These are phyloP conservation scores for Calonectria pseudoturangicola DNA, from an alignment of 2,329 filamentous ascomycete species.

Conservation along the genomic window DNA sequence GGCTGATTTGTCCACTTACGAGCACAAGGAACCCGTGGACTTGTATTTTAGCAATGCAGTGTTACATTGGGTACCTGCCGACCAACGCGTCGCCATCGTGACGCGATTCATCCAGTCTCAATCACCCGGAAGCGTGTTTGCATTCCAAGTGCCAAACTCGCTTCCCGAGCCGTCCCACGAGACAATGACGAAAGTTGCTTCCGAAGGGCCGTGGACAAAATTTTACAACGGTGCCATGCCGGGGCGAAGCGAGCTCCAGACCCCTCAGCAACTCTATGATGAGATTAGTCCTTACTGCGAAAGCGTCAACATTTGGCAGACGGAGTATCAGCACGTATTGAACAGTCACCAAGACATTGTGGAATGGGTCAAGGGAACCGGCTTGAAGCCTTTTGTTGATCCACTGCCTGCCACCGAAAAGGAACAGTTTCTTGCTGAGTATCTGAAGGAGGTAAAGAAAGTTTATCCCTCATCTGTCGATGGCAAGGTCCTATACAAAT, in stretches of 20 bases:
- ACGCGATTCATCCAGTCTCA: conserved; percentile 64
- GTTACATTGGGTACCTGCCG: conserved; percentile 73
- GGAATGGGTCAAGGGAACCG: conserved; percentile 76
- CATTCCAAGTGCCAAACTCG: conserved; percentile 72
- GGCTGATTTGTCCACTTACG: conserved; percentile 67
- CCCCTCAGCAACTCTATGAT: conserved; percentile 68
- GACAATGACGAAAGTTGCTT: conserved; percentile 67
- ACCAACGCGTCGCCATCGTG: conserved; percentile 66
- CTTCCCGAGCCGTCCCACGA: conserved; percentile 68
- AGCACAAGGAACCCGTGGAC: conserved; percentile 57
- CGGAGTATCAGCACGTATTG: conserved; percentile 71
- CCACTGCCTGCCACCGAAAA: conserved; percentile 63
- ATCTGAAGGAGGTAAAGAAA: conserved; percentile 65
- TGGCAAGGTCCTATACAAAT: conserved; percentile 73
- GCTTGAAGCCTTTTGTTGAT: conserved; percentile 73
- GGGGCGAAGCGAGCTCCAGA: conserved; percentile 69
- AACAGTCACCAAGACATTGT: conserved; percentile 69
- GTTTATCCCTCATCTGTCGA: conserved; percentile 67
- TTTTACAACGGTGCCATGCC: conserved; percentile 56
- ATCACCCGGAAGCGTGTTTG: conserved; percentile 67
- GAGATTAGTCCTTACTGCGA: conserved; percentile 64
- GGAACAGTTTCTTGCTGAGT: conserved; percentile 66
- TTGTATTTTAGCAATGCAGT: conserved; percentile 75
- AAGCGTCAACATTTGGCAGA: conserved; percentile 72
- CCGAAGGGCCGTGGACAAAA: conserved; percentile 61